Evolutionary conservation across 2,329 filamentous ascomycete species (phyloP), one percentile per base, ranked within the genome.

Genomic region (Trichoderma citrinoviride): DNA sequence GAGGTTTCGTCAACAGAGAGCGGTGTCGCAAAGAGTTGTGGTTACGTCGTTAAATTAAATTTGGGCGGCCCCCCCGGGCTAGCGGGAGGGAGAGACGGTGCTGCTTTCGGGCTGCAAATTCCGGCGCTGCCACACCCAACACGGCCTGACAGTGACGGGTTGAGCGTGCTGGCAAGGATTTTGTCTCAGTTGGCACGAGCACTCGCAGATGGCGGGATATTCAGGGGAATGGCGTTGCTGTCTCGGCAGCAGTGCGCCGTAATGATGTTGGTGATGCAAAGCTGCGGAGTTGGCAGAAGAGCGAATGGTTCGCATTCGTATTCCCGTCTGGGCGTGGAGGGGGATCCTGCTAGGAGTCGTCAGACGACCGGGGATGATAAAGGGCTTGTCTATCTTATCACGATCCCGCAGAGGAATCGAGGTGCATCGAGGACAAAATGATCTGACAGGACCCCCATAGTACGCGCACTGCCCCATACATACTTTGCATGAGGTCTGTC

Each of bases 71-170:
- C 58, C 57, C 44, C 53, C 53, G 15, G 21, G 52, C 50, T 55
- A 63, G 52, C 52, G 61, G 61, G 50, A 47, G 43, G 40, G 43
- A 47, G 46, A 61, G 23, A 46, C 33, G 44, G 54, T 15, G 33
- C 37, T 46, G 47, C 49, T 47, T 63, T 66, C 57, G 60, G 64
- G 46, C 58, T 66, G 64, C 50, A 56, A 66, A 69, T 69, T 71
- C 70, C 66, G 65, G 61, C 47, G 33, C 29, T 49, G 19, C 37
- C 40, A 41, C 56, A 40, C 61, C 61, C 52, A 56, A 63, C 27
- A 21, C 25, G n/a, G 33, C 40, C 7, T 27, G 56, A n/a, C 44
- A 21, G n/a, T 25, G 19, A 41, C 21, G 14, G 40, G 8, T 37
- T 58, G n/a, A n/a, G n/a, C n/a, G n/a, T 46, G 29, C 15, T 19